Percentiles rank a stretch among this genome's conserved stretches.
Conservation (phyloP, 1,139 yeast species). For the Pichia cactophila region DNA sequence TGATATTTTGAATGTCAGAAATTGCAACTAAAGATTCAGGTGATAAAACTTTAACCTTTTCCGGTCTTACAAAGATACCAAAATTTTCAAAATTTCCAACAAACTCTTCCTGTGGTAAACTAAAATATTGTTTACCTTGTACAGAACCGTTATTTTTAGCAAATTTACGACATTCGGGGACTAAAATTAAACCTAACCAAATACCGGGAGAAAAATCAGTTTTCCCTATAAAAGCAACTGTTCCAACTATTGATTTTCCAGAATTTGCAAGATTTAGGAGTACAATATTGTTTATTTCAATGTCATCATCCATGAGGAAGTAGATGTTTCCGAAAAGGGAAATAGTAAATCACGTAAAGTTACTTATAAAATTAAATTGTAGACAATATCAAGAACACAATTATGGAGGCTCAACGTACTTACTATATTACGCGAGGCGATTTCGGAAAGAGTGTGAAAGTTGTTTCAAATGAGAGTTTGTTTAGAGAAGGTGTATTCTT, state of each 20-base stretch:
- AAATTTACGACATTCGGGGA: slow-evolving; percentile 31
- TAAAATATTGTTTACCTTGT: slow-evolving; percentile 55
- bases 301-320: background rate
- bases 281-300: slow-evolving; percentile 1
- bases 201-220: slow-evolving; percentile 54
- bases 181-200: slow-evolving; percentile 80
- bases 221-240: slow-evolving; percentile 42
- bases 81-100: slow-evolving; percentile 24
- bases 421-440: background rate
- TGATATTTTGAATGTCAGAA: background rate
- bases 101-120: background rate
- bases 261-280: background rate
- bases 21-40: slow-evolving; percentile 23
- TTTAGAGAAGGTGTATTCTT: too few relatives aligned
- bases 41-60: slow-evolving; percentile 12
- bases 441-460: background rate
- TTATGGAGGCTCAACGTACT: background rate
- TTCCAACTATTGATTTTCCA: slow-evolving; percentile 28
- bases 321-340: background rate
- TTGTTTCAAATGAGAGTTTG: too few relatives aligned
- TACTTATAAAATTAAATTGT: too few relatives aligned
- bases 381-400: too few relatives aligned
- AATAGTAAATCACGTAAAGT: background rate
- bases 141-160: slow-evolving; percentile 84
- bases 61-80: slow-evolving; percentile 57